Percentiles rank a stretch among this genome's conserved stretches.
These are phyloP conservation scores for Boletus subparvulus DNA, from an alignment of 768 basidiomycete species.

Conservation along the genomic window DNA sequence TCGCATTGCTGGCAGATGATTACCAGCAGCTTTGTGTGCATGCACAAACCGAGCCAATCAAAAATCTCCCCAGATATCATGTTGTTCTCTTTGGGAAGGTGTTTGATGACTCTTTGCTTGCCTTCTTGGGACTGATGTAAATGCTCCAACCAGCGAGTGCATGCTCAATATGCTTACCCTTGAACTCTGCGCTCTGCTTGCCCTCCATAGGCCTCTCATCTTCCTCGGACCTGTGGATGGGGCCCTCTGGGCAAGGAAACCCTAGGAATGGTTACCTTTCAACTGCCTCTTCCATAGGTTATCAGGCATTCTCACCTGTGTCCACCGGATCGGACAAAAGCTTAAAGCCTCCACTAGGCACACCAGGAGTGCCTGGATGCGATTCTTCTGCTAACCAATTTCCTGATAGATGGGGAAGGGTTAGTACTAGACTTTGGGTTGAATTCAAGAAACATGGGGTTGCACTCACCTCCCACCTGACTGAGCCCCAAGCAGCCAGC, in stretches of 20 bases:
- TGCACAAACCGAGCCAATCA: background rate
- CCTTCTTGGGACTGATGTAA: background rate
- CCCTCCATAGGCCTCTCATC: background rate
- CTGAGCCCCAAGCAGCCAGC: background rate
- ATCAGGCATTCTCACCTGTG: background rate
- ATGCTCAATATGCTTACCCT: background rate
- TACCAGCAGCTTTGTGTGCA: background rate
- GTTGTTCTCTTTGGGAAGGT: background rate
- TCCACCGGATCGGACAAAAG: background rate
- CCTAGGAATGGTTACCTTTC: too few species aligned
- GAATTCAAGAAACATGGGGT: background rate
- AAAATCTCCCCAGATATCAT: background rate
- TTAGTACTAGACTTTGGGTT: background rate
- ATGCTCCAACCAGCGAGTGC: background rate
- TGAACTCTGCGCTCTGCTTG: background rate
- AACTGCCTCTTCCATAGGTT: too few species aligned
- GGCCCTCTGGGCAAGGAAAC: background rate
- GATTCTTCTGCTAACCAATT: background rate
- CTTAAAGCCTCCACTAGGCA: background rate
- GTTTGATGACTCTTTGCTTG: background rate
- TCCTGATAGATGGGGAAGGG: background rate
- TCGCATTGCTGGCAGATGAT: conserved; percentile 2
- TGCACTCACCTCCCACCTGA: background rate
- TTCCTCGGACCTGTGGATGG: background rate
- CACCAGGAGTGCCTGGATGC: background rate